phyloP scores from a whole-genome alignment of 75 land plant genomes.

The Gnetum montanum region DNA sequence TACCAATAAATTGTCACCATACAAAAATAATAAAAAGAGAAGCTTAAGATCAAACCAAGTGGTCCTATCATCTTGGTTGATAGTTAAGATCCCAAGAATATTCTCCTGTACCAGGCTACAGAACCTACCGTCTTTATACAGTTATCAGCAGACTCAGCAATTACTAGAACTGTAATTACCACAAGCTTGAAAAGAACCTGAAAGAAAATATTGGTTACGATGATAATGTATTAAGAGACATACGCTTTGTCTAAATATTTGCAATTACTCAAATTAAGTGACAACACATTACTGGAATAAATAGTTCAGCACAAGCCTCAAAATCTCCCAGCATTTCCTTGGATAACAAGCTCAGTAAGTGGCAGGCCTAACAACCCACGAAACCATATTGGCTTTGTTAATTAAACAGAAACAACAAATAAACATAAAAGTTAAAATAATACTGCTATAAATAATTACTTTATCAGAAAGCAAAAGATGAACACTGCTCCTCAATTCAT shows the following conservation, averaged over 20 bases:
- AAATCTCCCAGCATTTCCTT: slow-evolving; percentile 94
- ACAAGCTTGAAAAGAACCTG: slow-evolving; percentile 98
- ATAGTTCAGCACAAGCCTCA: slow-evolving; percentile 89
- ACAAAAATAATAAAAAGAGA: not conserved
- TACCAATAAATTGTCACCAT: not conserved
- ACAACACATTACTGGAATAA: slow-evolving; percentile 66
- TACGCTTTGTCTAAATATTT: not conserved
- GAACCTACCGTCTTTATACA: slow-evolving; percentile 91
- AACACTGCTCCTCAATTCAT: no score
- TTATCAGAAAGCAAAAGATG: no score
- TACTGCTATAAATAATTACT: no score
- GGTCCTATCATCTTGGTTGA: no score
- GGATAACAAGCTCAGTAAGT: slow-evolving; percentile 67
- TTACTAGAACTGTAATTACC: slow-evolving; percentile 95
- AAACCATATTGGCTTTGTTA: no score
- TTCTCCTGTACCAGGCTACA: no score
- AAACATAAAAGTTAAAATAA: no score
- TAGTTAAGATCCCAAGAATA: no score
- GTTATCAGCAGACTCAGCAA: slow-evolving; percentile 96
- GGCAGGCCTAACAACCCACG: slow-evolving; percentile 97
- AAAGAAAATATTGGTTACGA: not conserved
- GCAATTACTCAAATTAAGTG: slow-evolving; percentile 1
- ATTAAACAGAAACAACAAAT: no score
- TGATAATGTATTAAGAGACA: not conserved
- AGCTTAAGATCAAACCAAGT: not conserved